These are phyloP conservation scores for Sporothrix humicola DNA, from an alignment of 2,329 filamentous ascomycete species.

Conservation along the genomic window DNA sequence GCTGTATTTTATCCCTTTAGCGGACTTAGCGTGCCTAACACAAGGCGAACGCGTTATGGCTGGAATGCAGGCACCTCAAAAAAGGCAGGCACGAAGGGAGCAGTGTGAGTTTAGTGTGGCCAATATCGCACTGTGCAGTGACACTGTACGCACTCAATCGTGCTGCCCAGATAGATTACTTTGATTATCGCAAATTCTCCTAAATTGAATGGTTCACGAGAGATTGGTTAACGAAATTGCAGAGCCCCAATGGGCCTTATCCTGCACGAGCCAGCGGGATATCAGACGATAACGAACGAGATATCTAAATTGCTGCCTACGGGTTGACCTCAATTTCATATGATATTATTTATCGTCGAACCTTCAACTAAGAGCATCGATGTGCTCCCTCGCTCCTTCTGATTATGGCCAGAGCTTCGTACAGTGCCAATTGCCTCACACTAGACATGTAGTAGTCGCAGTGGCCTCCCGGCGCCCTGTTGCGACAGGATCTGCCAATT, in stretches of 20 bases:
- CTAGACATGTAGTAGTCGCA: neutral
- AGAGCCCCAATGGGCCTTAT: conserved; percentile 21
- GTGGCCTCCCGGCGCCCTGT: neutral
- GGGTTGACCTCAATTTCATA: neutral
- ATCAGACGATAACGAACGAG: conserved; percentile 16
- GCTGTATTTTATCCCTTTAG: conserved; percentile 18
- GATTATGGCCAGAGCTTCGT: neutral
- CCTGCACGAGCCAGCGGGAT: conserved; percentile 10
- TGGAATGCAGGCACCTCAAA: conserved; percentile 14
- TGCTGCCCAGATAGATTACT: neutral
- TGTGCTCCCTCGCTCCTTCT: neutral
- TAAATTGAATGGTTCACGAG: neutral
- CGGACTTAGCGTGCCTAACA: neutral
- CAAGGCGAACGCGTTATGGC: neutral
- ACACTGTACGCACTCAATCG: neutral
- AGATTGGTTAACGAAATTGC: conserved; percentile 24
- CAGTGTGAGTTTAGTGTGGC: neutral
- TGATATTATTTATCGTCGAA: neutral
- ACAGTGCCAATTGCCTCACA: neutral
- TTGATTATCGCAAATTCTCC: conserved; percentile 6
- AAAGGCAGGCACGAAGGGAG: neutral
- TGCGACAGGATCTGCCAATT: conserved; percentile 13
- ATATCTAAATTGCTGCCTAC: neutral
- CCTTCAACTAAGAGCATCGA: neutral
- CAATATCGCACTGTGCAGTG: neutral